phyloP scores from a whole-genome alignment of 2,329 filamentous ascomycete genomes.

The Rhynchosporium secalis region DNA sequence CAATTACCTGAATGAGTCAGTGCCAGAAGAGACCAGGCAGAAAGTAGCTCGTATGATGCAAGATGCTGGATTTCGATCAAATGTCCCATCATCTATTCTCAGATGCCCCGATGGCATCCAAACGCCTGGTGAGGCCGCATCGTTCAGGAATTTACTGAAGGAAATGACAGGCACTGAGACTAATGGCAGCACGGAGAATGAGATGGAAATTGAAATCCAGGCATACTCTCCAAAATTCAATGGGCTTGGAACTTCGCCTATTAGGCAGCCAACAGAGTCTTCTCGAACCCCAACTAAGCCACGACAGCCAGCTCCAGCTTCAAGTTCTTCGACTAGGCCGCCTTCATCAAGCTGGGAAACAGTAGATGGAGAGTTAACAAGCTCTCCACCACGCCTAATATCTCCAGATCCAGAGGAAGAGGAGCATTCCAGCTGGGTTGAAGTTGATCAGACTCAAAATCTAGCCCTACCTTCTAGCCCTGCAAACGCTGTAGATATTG shows the following conservation, averaged over 20 bases:
- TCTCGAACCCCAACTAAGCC: slow-evolving; percentile 17
- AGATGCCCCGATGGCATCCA: slow-evolving; percentile 34
- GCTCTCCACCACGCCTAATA: slow-evolving; percentile 13
- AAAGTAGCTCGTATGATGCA: slow-evolving; percentile 49
- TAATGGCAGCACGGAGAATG: slow-evolving; percentile 11
- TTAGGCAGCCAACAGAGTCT: slow-evolving; percentile 21
- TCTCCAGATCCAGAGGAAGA: slow-evolving; percentile 5
- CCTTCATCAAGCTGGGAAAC: slow-evolving; percentile 34
- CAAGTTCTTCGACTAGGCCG: slow-evolving; percentile 15
- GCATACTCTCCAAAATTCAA: slow-evolving; percentile 39
- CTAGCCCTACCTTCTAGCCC: slow-evolving; percentile 15
- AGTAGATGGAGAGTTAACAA: slow-evolving; percentile 14
- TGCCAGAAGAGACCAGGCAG: slow-evolving; percentile 36
- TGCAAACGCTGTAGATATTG: neutral
- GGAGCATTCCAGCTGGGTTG: slow-evolving; percentile 20
- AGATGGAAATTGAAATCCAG: neutral
- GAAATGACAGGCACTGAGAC: slow-evolving; percentile 32
- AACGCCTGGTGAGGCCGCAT: slow-evolving; percentile 30
- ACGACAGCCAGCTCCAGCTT: neutral
- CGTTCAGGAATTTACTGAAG: slow-evolving; percentile 30
- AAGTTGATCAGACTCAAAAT: slow-evolving; percentile 12
- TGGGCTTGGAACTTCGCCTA: slow-evolving; percentile 37
- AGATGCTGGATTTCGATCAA: slow-evolving; percentile 50
- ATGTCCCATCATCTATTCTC: slow-evolving; percentile 44
- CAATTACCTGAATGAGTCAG: slow-evolving; percentile 31